Evolutionary conservation across 129 eudicot species (phyloP).

Genomic region (Chrysanthemum lavandulifolium): DNA sequence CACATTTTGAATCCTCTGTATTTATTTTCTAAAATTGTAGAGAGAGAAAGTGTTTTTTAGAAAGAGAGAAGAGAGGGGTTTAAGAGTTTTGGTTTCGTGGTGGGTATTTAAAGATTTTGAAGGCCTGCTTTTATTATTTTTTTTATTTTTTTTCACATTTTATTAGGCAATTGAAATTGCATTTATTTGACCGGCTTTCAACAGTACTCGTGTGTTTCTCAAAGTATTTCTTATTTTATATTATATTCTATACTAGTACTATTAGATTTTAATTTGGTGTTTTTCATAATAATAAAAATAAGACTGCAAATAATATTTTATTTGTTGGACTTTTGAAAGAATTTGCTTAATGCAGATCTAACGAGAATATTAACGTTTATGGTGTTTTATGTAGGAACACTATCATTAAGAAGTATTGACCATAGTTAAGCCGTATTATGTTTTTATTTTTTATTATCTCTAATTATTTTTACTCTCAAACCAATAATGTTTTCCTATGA

Average conservation of each 20-base stretch:
- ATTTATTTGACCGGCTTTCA: slow-evolving; percentile 39
- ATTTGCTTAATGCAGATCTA: neutral
- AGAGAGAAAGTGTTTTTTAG: neutral
- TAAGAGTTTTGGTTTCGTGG: slow-evolving; percentile 24
- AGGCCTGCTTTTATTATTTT: slow-evolving; percentile 21
- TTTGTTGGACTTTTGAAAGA: neutral
- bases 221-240: slow-evolving; percentile 1
- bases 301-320: neutral
- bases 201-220: slow-evolving; percentile 15
- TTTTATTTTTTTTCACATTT: too few relatives aligned
- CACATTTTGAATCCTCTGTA: slow-evolving; percentile 50
- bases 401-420: neutral
- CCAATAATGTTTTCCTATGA: neutral
- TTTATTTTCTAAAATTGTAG: neutral
- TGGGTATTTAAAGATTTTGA: slow-evolving; percentile 39
- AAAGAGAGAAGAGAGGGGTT: slow-evolving; percentile 32
- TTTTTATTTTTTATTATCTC: neutral
- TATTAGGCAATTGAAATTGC: slow-evolving; percentile 17
- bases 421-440: neutral
- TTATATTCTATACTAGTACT: neutral
- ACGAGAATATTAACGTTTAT: neutral
- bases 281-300: too few relatives aligned
- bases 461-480: neutral
- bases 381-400: neutral
- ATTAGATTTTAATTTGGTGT: too few relatives aligned